Base-by-base conservation (phyloP, 2,329 filamentous ascomycete genomes). In the Hymenoscyphus linearis region DNA sequence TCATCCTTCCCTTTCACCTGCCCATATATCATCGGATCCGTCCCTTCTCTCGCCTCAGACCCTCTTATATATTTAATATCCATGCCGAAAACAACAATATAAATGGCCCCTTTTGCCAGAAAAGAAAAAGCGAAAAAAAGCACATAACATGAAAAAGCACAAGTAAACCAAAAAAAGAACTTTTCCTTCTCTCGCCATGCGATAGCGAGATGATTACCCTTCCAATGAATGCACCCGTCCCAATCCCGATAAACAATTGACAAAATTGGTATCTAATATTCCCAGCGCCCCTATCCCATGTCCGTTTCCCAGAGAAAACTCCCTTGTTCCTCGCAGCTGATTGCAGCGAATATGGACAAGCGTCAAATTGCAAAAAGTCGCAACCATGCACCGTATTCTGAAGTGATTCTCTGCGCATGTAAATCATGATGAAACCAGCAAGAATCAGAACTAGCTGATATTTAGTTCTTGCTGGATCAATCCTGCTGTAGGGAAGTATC, bases 391-490 rank as follows among this genome's bases (percentile, higher is more conserved):
- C 12, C 18, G 12, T 25, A 31, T 25, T 53, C 9, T n/a, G 18
- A 52, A 36, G n/a, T 13, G 2, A 26, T 22, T 36, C 25, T 58
- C 56, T 18, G 35, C 26, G 40, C 34, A 36, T 58, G 56, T 44
- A 58, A 52, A 58, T 52, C 14, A 52, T 50, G 56, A 58, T 35
- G 54, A 50, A 36, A 35, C 37, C 54, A 10, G 34, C 18, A 22
- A n/a, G 40, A 13, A 12, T 26, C 4, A 18, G n/a, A n/a, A 59
- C 60, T 58, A 69, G 26, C 64, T 68, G 55, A 71, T 71, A 52
- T 72, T 72, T 59, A 73, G 60, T 64, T 71, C 71, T 12, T 70
- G 68, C 58, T 70, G 67, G 52, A 70, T 57, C 50, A 69, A 34
- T n/a, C n/a, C n/a, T 13, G 64, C 62, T 9, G 67, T 65, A 5